phyloP scores from a whole-genome alignment of 2,329 filamentous ascomycete genomes.

The Penicillium capsulatum region DNA sequence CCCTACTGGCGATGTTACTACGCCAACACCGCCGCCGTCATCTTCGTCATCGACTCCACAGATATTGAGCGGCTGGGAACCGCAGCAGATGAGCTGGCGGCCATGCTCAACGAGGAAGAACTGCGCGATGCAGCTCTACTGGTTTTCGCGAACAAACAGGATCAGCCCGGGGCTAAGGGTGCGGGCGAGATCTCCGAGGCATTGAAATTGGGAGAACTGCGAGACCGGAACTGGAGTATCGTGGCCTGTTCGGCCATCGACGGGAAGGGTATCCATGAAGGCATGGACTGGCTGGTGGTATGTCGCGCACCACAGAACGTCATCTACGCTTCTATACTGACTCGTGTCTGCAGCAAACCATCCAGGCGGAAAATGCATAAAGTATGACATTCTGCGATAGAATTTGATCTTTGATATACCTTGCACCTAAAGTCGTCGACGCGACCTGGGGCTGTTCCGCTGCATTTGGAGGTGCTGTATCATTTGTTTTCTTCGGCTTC shows the following conservation, averaged over 20 bases:
- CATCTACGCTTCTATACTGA: constrained; percentile 11
- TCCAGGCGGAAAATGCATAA: constrained; percentile 43
- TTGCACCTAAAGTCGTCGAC: constrained; percentile 16
- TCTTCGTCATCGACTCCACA: constrained; percentile 97
- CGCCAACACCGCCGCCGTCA: constrained; percentile 94
- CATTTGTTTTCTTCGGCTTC: constrained; percentile 24
- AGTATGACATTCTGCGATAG: constrained; percentile 31
- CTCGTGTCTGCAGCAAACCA: constrained; percentile 36
- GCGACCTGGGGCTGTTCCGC: constrained; percentile 16
- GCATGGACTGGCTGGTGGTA: constrained; percentile 98
- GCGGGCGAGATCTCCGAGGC: constrained; percentile 96
- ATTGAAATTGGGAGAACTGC: constrained; percentile 79
- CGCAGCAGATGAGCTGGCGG: constrained; percentile 83
- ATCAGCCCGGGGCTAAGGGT: constrained; percentile 93
- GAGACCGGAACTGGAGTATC: constrained; percentile 98
- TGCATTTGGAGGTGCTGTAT: constrained; percentile 21
- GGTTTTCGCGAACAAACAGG: constrained; percentile 98
- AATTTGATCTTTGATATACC: constrained; percentile 31
- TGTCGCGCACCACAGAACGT: constrained; percentile 31
- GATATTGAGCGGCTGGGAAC: constrained; percentile 94
- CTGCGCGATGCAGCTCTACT: constrained; percentile 85
- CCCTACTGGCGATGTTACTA: constrained; percentile 99
- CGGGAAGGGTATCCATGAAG: constrained; percentile 88
- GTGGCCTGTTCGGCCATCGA: constrained; percentile 96
- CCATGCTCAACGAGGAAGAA: constrained; percentile 97